A percentile compares a stretch with the other conserved stretches of the same genome.
These are phyloP conservation scores for Tetrahymena borealis DNA, from an alignment of 73 alveolate species.

Conservation along the genomic window DNA sequence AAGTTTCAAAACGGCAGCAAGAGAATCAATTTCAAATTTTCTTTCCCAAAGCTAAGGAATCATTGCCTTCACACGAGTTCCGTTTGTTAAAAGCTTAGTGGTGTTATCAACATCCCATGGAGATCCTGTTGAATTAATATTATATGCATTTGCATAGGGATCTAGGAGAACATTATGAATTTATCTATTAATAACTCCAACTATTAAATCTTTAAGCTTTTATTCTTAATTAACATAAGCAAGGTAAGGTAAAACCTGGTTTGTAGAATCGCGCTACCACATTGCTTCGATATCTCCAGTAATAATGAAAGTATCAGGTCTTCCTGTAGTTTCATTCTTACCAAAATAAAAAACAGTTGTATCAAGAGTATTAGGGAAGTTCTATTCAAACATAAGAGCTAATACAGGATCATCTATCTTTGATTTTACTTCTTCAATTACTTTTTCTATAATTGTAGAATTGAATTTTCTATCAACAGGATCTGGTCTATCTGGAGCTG, in stretches of 20 bases:
- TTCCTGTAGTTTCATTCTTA: constrained; percentile 44
- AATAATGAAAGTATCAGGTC: constrained; percentile 67
- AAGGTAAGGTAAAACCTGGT: constrained; percentile 76
- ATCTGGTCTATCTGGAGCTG: background rate
- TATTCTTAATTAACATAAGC: constrained; percentile 59
- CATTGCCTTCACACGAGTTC: constrained; percentile 62
- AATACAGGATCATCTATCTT: background rate
- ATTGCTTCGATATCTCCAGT: constrained; percentile 83
- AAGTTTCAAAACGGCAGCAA: constrained; percentile 59
- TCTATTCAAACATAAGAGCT: background rate
- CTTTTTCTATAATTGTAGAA: background rate
- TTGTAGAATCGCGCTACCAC: constrained; percentile 82
- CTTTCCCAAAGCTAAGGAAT: constrained; percentile 66
- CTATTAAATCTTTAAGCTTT: constrained; percentile 45
- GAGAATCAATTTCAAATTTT: constrained; percentile 73
- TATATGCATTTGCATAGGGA: constrained; percentile 84
- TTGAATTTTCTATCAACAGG: background rate
- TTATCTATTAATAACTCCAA: constrained; percentile 63
- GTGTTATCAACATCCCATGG: constrained; percentile 69
- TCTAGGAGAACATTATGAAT: constrained; percentile 55
- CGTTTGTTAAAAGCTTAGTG: constrained; percentile 46
- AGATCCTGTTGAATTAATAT: constrained; percentile 48
- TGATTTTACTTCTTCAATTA: background rate
- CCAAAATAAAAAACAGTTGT: constrained; percentile 48
- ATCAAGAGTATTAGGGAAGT: constrained; percentile 77